Percentiles rank a stretch among this genome's conserved stretches.
Evolutionary conservation across 805 yeast species (phyloP).

Genomic region (Kuraishia floccosa): DNA sequence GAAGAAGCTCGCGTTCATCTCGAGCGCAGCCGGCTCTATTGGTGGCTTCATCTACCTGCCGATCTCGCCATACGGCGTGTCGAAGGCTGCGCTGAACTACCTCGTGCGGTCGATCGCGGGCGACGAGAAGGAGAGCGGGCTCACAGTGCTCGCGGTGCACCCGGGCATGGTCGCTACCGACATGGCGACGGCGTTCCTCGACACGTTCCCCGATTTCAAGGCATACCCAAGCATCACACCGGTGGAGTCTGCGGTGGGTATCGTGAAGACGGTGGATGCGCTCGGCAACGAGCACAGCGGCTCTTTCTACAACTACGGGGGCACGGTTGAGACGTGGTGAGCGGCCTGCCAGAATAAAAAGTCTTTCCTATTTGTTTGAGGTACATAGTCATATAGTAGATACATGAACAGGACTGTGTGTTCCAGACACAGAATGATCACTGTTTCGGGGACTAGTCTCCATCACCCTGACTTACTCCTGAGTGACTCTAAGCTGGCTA

Average conservation of each 20-base stretch:
- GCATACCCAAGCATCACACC: slow-evolving; percentile 16
- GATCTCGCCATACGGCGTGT: slow-evolving; percentile 21
- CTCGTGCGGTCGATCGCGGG: slow-evolving; percentile 13
- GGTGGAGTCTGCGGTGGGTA: slow-evolving; percentile 10
- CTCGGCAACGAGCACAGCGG: background rate
- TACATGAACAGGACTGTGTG: no score
- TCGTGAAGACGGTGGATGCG: background rate
- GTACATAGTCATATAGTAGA: no score
- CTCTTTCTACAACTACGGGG: background rate
- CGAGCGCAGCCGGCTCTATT: slow-evolving; percentile 15
- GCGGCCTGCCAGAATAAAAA: background rate
- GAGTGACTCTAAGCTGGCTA: no score
- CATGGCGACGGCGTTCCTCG: slow-evolving; percentile 7
- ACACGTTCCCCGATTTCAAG: background rate
- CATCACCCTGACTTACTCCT: no score
- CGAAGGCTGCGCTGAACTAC: slow-evolving; percentile 26
- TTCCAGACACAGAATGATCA: background rate
- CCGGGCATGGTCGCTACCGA: slow-evolving; percentile 29
- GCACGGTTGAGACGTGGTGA: background rate
- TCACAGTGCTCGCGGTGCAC: slow-evolving; percentile 19
- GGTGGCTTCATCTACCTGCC: slow-evolving; percentile 8
- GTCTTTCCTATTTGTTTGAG: no score
- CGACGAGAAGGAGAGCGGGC: slow-evolving; percentile 13
- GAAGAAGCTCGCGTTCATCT: slow-evolving; percentile 15
- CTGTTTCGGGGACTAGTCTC: no score